Evolutionary conservation across 2,329 filamentous ascomycete species (phyloP), one percentile per base, ranked within the genome.

Genomic region (Rhexocercosporidium sp.): DNA sequence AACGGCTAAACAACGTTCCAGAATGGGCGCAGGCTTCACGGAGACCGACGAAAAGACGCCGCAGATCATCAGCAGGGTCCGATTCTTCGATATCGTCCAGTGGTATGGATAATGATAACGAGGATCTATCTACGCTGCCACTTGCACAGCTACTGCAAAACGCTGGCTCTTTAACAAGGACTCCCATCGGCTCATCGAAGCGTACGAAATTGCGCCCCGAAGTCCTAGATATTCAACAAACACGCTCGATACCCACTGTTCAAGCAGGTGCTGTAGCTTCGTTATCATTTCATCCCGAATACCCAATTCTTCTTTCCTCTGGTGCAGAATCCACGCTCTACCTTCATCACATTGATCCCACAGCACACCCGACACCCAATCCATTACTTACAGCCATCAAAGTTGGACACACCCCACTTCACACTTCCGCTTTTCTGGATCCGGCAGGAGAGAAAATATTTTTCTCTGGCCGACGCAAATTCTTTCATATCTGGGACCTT

Each of bases 401-500:
- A 79, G 87, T 97, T 76, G 90, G 90, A 75, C 87, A 88, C 70
- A 95, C 94, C 0, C 92, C 94, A n/a, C 85, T 99, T 62, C 88
- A 91, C 66, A 93, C 91, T 12, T 93, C 94, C 7, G 87, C 91
- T 44, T 98, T 99, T 79, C 83, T 94, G 66, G 87, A 85, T 29
- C 88, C 91, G 4, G 81, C 82, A 18, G 93, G 92, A 70, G 89
- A 91, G 70, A 91, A 91, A 73, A 91, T 99, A 72, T 92, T 97
- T 79, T 92, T 97, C 67, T 92, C 94, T 20, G 94, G 94, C 44
- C 90, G 95, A 41, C 88, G 96, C 59, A 90, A 90, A 70, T 98
- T 94, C 82, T 97, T 98, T 80, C 96, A 98, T 80, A 90, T 91
- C 72, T 99, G 96, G 96, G 90, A 98, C 75, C 85, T 99, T 27